phyloP scores from a whole-genome alignment of 352 stramenopile genomes.

The Stramenopiles sp. region DNA sequence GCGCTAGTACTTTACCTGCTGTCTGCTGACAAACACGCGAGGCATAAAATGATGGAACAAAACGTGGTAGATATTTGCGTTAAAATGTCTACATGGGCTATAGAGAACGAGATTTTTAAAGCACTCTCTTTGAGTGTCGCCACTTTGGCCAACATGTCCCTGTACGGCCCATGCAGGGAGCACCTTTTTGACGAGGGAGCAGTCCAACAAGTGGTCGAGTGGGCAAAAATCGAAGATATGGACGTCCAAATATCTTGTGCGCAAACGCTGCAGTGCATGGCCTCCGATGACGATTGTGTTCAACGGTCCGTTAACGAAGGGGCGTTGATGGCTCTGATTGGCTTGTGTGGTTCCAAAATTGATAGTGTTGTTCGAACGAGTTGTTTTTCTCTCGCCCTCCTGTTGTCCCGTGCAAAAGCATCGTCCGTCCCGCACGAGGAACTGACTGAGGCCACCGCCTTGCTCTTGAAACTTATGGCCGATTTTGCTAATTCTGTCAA shows the following conservation, averaged over 20 bases:
- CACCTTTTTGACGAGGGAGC: neutral
- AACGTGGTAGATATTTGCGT: neutral
- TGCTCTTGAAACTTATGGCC: neutral
- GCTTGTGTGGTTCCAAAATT: neutral
- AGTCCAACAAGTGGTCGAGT: neutral
- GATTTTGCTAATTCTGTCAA: neutral
- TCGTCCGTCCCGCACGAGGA: neutral
- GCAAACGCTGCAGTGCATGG: neutral
- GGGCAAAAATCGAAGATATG: neutral
- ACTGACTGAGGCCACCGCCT: neutral
- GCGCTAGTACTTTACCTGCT: neutral
- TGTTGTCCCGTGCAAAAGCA: neutral
- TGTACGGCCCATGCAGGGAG: neutral
- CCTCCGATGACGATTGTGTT: conserved; percentile 2
- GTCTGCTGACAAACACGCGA: neutral
- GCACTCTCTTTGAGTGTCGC: neutral
- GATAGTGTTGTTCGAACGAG: neutral
- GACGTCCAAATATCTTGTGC: neutral
- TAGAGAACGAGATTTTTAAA: neutral
- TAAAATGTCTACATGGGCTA: neutral
- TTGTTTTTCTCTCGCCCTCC: neutral
- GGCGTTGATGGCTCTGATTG: neutral
- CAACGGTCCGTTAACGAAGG: neutral
- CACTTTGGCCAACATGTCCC: neutral
- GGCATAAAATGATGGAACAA: neutral